Percentiles rank a stretch among this genome's conserved stretches.
Conservation (phyloP, 1,284 basidiomycete genomes). For the Meripilus lineatus region DNA sequence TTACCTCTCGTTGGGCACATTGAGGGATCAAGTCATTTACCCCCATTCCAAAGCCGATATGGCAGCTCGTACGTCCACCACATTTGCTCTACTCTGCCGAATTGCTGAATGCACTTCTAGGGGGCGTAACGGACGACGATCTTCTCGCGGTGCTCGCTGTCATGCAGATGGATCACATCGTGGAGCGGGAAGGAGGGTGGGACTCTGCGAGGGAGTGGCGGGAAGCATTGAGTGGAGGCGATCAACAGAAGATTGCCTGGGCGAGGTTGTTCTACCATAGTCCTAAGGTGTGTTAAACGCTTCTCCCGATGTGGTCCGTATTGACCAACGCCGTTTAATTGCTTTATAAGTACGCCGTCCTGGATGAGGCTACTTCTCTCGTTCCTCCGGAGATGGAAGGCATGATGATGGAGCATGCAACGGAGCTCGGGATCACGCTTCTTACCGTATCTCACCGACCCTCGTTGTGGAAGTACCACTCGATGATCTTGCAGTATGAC, state of each 20-base stretch:
- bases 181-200: constrained; percentile 97
- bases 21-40: constrained; percentile 89
- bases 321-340: too few species aligned
- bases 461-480: constrained; percentile 94
- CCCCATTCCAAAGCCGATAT: constrained; percentile 82
- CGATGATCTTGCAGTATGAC: constrained; percentile 87
- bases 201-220: constrained; percentile 87
- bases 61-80: constrained; percentile 52
- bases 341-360: constrained; percentile 86
- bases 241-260: constrained; percentile 94
- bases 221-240: constrained; percentile 85
- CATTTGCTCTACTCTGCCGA: constrained; percentile 9
- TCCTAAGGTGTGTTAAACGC: constrained; percentile 77
- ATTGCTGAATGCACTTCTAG: constrained; percentile 26
- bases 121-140: constrained; percentile 73
- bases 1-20: constrained; percentile 88
- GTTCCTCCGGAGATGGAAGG: constrained; percentile 94
- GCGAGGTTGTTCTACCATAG: constrained; percentile 94
- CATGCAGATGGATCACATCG: constrained; percentile 85
- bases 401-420: constrained; percentile 94
- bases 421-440: constrained; percentile 81
- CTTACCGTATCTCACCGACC: constrained; percentile 91
- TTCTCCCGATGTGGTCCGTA: background rate
- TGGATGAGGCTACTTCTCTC: constrained; percentile 94
- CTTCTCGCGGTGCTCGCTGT: constrained; percentile 70